These are phyloP conservation scores for Harrya chromipes DNA, from an alignment of 768 basidiomycete genomes.

Conservation along the genomic window DNA sequence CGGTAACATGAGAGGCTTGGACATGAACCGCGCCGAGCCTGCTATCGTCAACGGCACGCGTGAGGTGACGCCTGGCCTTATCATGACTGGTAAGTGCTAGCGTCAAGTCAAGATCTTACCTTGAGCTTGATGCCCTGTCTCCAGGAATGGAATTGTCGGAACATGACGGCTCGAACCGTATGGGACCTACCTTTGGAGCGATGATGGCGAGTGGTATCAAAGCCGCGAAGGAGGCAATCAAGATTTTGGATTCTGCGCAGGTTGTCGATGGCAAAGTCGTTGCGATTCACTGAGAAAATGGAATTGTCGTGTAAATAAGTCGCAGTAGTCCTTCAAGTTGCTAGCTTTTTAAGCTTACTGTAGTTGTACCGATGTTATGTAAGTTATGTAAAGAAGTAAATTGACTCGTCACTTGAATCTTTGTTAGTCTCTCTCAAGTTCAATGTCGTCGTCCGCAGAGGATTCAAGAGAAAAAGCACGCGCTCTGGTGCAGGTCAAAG, in stretches of 20 bases:
- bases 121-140: neutral
- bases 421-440: constrained; percentile 31
- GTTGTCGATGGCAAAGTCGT: constrained; percentile 57
- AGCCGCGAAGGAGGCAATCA: constrained; percentile 63
- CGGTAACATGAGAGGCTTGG: constrained; percentile 76
- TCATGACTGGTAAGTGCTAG: constrained; percentile 59
- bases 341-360: neutral
- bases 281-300: constrained; percentile 13
- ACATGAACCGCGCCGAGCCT: constrained; percentile 81
- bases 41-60: constrained; percentile 76
- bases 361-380: constrained; percentile 6
- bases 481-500: constrained; percentile 64
- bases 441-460: constrained; percentile 34
- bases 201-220: constrained; percentile 79
- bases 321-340: too few relatives aligned
- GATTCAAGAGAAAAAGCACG: constrained; percentile 56
- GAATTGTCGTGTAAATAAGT: neutral
- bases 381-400: neutral
- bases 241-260: constrained; percentile 45
- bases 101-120: neutral
- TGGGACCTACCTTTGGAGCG: constrained; percentile 77
- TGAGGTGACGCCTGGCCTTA: constrained; percentile 71
- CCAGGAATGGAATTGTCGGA: constrained; percentile 81
- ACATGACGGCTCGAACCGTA: constrained; percentile 75
- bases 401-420: neutral